Evolutionary conservation across 495 filamentous ascomycete species (phyloP).

Genomic region (Penicillium paradoxum): DNA sequence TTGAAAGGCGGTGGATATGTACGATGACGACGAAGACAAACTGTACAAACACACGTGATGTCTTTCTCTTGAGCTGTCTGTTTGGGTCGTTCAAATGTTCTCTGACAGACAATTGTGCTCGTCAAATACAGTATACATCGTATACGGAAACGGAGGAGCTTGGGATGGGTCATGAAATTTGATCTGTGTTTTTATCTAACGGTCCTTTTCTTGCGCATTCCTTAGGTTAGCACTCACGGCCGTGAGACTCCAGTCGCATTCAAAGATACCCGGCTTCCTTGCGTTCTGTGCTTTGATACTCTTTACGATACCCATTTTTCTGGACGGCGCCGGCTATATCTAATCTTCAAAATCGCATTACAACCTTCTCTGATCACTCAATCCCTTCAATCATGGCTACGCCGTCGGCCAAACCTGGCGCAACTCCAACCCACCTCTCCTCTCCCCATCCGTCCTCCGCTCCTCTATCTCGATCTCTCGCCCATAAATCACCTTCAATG

Average conservation of each 20-base stretch:
- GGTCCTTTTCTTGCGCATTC: neutral
- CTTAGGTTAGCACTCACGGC: neutral
- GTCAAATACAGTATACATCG: slow-evolving; percentile 9
- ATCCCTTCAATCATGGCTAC: slow-evolving; percentile 34
- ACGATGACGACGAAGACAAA: slow-evolving; percentile 29
- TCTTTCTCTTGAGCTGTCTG: slow-evolving; percentile 10
- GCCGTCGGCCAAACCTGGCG: slow-evolving; percentile 41
- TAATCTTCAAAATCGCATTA: neutral
- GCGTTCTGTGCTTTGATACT: neutral
- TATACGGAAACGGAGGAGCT: slow-evolving; percentile 6
- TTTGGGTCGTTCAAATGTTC: neutral
- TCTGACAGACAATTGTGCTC: neutral
- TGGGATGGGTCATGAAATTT: neutral
- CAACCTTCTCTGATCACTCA: neutral
- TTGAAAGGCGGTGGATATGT: slow-evolving; percentile 9
- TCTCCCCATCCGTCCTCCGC: slow-evolving; percentile 40
- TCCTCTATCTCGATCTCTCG: slow-evolving; percentile 36
- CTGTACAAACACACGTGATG: slow-evolving; percentile 33
- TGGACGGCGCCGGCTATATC: neutral
- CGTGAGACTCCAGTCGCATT: slow-evolving; percentile 8
- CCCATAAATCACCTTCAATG: slow-evolving; percentile 43
- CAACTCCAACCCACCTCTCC: slow-evolving; percentile 45
- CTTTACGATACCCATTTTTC: neutral
- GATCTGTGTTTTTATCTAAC: neutral
- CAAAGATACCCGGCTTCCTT: slow-evolving; percentile 5